Conservation (phyloP, 2,329 filamentous ascomycete species). For the Paecilomyces formosus region DNA sequence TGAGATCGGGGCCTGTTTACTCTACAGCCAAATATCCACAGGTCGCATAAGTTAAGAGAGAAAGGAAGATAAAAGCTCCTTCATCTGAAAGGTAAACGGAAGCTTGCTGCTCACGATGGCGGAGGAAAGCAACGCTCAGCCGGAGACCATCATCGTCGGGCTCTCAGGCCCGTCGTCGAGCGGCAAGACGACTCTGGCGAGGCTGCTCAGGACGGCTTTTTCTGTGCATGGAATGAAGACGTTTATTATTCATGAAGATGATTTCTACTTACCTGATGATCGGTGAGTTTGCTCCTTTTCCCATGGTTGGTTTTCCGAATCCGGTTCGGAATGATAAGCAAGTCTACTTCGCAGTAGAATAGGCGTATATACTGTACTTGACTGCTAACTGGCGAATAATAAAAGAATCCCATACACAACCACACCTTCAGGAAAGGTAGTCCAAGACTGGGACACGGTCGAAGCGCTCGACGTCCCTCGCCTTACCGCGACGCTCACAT, state of each 20-base stretch:
- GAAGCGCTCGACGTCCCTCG: slow-evolving; percentile 65
- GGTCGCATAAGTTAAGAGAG: not conserved
- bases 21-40: not conserved
- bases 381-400: not conserved
- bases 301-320: not conserved
- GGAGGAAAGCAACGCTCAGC: not conserved
- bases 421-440: slow-evolving; percentile 45
- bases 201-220: slow-evolving; percentile 76
- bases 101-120: not conserved
- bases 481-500: slow-evolving; percentile 58
- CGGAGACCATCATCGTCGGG: slow-evolving; percentile 57
- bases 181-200: slow-evolving; percentile 88
- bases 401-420: slow-evolving; percentile 36
- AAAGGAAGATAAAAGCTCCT: not conserved
- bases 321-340: not conserved
- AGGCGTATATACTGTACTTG: not conserved
- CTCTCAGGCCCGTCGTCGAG: slow-evolving; percentile 87
- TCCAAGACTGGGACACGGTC: slow-evolving; percentile 89
- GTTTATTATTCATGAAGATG: slow-evolving; percentile 89
- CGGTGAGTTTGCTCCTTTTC: slow-evolving; percentile 44
- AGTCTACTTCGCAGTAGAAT: too few species aligned
- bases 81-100: not conserved
- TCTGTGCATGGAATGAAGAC: slow-evolving; percentile 34
- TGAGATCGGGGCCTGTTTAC: not conserved
- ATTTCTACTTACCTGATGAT: slow-evolving; percentile 81